These are phyloP conservation scores for Coffea canephora DNA, from an alignment of 257 asterid genomes.

Conservation along the genomic window DNA sequence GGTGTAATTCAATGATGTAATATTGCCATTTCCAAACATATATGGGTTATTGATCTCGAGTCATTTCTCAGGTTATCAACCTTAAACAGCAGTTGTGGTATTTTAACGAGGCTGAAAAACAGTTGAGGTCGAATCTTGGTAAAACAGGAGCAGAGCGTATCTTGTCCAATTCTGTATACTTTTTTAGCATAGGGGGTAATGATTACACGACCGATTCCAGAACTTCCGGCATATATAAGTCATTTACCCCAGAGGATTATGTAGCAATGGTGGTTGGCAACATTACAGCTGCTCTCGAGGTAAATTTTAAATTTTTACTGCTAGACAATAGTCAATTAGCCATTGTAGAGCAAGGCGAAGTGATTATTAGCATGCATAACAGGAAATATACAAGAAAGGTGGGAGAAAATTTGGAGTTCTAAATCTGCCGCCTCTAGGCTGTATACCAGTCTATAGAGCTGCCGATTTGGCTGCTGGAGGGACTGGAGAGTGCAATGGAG, in stretches of 20 bases:
- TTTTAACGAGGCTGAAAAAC: constrained; percentile 18
- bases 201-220: neutral
- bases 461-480: neutral
- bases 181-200: constrained; percentile 16
- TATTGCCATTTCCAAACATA: neutral
- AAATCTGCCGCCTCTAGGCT: constrained; percentile 22
- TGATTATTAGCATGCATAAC: neutral
- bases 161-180: constrained; percentile 22
- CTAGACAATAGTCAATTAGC: too few species aligned
- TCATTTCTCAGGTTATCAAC: neutral
- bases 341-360: too few species aligned
- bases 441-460: constrained; percentile 23
- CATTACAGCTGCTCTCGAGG: constrained; percentile 15
- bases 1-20: neutral
- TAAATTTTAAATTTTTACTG: neutral
- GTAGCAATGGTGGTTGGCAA: constrained; percentile 19
- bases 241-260: neutral
- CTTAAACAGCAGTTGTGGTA: constrained; percentile 21
- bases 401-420: constrained; percentile 30
- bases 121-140: constrained; percentile 16
- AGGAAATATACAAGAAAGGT: constrained; percentile 29
- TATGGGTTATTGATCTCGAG: too few species aligned
- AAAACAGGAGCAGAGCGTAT: constrained; percentile 2
- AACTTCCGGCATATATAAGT: constrained; percentile 3
- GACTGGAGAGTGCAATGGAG: constrained; percentile 3